phyloP scores from a whole-genome alignment of 495 filamentous ascomycete species.

The Aeminium ludgeri region DNA sequence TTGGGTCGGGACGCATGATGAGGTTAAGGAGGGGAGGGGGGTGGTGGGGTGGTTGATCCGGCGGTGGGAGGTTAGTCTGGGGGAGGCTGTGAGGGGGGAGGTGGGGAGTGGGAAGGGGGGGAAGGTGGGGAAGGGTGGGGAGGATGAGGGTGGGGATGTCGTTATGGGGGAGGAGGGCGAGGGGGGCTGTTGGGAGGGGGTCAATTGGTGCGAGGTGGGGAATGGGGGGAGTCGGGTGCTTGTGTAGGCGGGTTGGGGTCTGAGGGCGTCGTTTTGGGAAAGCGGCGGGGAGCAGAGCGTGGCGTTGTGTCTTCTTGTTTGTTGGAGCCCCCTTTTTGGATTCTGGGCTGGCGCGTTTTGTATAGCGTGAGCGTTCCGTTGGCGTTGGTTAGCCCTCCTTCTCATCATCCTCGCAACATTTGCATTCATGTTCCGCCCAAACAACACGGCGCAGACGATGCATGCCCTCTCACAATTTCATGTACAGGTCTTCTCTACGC shows the following conservation, averaged over 20 bases:
- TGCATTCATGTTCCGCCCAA: no score
- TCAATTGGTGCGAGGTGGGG: conserved; percentile 26
- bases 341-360: no score
- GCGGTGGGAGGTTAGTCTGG: conserved; percentile 28
- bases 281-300: no score
- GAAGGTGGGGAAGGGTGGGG: conserved; percentile 2
- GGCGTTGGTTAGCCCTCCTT: no score
- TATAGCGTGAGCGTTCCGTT: no score
- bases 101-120: conserved; percentile 14
- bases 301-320: no score
- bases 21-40: conserved; percentile 36
- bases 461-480: no score
- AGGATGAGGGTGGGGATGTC: not conserved
- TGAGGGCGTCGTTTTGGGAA: conserved; percentile 3
- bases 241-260: conserved; percentile 7
- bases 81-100: conserved; percentile 31
- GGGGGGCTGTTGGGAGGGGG: conserved; percentile 15
- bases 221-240: conserved; percentile 31
- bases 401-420: no score
- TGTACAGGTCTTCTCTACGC: no score
- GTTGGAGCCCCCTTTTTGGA: no score
- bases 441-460: no score
- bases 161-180: conserved; percentile 12
- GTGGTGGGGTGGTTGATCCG: conserved; percentile 32
- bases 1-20: conserved; percentile 43